Base-by-base conservation (phyloP, 116 monocot genomes). In the Iris pallida region DNA sequence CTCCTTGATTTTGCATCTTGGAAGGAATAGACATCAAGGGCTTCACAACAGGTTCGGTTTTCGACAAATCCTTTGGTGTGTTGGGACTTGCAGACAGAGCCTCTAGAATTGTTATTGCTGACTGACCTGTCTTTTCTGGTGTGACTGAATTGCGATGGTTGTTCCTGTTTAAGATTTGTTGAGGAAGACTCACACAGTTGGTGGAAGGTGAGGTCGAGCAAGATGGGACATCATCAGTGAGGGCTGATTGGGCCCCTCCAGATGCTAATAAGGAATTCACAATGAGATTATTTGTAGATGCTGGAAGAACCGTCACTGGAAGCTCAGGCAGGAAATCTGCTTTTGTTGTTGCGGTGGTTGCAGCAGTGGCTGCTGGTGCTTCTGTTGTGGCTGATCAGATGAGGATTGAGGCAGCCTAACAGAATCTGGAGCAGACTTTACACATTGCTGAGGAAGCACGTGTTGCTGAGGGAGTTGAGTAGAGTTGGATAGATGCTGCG, bases 131-230 rank as follows among this genome's bases (percentile, higher is more conserved):
- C 69, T 78, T 84, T 19, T 88, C 82, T 45, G 69, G 53, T 52
- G 61, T 16, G 15, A 75, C 45, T 14, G 59, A 53, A 46, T 20
- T 79, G 9, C 48, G 54, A 7, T 69, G 71, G 5, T 69, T 61
- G 43, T 49, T 73, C 69, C 58, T 85, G 57, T 70, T 79, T 17
- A 71, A 41, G 3, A 79, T 57, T 61, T 64, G 49, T 17, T 80
- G 88, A 7, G 81, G 51, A 80, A 84, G 73, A 70, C 73, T 47
- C 20, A 47, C n/a, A 59, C 74, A 67, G 66, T 82, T 88, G 65
- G 72, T 76, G 19, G 92, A 81, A 64, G 81, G 81, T 55, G 93
- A 89, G 19, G 81, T 73, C 42, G 84, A 93, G 47, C 81, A 93
- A 58, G 85, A 83, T 49, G 92, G 92, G 48, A 75, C 51, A 67